Evolutionary conservation across 306 rosid genomes (phyloP), one percentile per base, ranked within the genome.

Genomic region (Quercus gilva): DNA sequence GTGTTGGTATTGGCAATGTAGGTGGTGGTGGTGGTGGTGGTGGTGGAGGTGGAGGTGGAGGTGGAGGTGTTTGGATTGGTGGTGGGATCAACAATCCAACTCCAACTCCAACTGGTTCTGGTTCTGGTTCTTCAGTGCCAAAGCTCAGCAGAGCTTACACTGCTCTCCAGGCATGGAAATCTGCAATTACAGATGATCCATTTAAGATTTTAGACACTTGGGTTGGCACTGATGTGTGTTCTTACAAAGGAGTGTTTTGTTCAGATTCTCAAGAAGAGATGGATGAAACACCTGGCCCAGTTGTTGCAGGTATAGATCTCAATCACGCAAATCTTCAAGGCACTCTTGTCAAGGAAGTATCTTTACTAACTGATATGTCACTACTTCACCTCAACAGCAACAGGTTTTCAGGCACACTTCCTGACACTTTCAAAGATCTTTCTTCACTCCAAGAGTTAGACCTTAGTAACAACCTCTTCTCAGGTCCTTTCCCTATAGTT

Each of bases 251-350:
- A 57, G 90, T 93, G 5, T 95, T 95, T 77, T 95, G 99, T 84
- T 81, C 90, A 41, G 85, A 83, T 26, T 78, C 84, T 73, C 84
- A 83, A 70, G 82, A 76, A 45, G 87, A 75, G 74, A 76, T 56
- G 80, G 87, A 26, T 28, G 71, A 82, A 26, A 51, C 92, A 13
- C 45, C 84, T 69, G 80, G 55, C 17, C 84, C 86, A 28, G 74
- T 87, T 64, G 89, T 95, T 28, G 92, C 89, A 7, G 98, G 94
- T 59, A 93, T 93, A 85, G 98, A 95, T 89, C 98, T 95, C 81
- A 95, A 95, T 84, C 98, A 93, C 79, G 99, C 96, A 60, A 88
- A 91, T 84, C 97, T 95, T 65, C 63, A 82, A 85, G 99, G 99
- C 75, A 85, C 80, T 55, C 92, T 95, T 1, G 96, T 95, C 25